Evolutionary conservation across 2,329 filamentous ascomycete genomes (phyloP).

Genomic region (Aureobasidium sp.): DNA sequence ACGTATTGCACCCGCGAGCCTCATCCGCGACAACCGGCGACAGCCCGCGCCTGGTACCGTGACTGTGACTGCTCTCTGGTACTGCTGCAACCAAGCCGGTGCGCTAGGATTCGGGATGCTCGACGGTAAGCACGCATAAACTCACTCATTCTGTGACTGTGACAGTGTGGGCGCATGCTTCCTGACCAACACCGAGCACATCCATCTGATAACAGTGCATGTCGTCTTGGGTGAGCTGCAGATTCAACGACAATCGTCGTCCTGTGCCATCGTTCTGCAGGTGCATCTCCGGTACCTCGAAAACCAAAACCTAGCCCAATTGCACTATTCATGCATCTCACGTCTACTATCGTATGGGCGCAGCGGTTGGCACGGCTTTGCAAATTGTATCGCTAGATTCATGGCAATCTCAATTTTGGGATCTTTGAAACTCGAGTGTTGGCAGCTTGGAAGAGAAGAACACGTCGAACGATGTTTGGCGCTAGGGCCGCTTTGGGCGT

Average conservation of each 20-base stretch:
- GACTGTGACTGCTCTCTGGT: not conserved
- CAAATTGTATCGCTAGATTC: conserved; percentile 5
- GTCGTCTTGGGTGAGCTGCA: conserved; percentile 7
- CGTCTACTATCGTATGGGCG: conserved; percentile 8
- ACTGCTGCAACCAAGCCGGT: conserved; percentile 1
- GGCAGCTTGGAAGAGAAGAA: not conserved
- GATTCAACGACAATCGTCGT: conserved; percentile 3
- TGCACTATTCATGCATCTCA: conserved; percentile 5
- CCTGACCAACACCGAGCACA: not conserved
- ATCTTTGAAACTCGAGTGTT: conserved; percentile 8
- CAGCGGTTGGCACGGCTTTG: conserved; percentile 13
- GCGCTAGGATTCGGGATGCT: conserved; percentile 1
- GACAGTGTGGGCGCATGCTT: not conserved
- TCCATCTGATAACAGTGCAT: not conserved
- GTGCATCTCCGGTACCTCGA: not conserved
- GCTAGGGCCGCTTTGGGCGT: not conserved
- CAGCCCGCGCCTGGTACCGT: not conserved
- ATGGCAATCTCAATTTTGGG: conserved; percentile 13
- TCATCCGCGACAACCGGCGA: conserved; percentile 5
- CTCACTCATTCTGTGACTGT: conserved; percentile 6
- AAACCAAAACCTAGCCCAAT: not conserved
- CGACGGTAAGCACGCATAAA: conserved; percentile 5
- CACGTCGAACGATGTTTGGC: conserved; percentile 6
- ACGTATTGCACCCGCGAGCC: not conserved
- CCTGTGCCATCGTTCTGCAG: not conserved